Percentiles rank a stretch among this genome's conserved stretches.
These are phyloP conservation scores for Mycena pura DNA, from an alignment of 768 basidiomycete genomes.

Conservation along the genomic window DNA sequence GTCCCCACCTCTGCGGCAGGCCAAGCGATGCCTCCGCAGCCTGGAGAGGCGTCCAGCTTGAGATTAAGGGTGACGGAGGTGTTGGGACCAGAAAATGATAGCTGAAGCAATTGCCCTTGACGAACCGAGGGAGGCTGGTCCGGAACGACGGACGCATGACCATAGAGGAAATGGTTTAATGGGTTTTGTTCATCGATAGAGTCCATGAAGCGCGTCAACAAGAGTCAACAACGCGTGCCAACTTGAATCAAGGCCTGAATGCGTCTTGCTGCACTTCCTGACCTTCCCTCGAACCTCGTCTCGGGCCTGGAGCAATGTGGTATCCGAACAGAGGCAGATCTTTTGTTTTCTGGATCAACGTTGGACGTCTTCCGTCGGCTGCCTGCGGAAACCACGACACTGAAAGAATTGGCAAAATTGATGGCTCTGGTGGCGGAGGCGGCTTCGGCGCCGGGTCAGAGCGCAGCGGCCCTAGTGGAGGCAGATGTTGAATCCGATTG, in stretches of 20 bases:
- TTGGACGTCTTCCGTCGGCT: slow-evolving; percentile 59
- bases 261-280: slow-evolving; percentile 48
- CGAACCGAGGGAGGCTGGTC: slow-evolving; percentile 57
- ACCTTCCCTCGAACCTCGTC: slow-evolving; percentile 52
- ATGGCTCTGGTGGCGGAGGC: slow-evolving; percentile 47
- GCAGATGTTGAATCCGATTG: slow-evolving; percentile 27
- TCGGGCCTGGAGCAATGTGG: slow-evolving; percentile 52
- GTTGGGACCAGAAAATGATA: slow-evolving; percentile 45
- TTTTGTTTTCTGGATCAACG: slow-evolving; percentile 57
- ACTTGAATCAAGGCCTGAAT: slow-evolving; percentile 47
- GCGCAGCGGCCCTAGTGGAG: slow-evolving; percentile 39
- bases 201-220: slow-evolving; percentile 6
- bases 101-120: slow-evolving; percentile 50
- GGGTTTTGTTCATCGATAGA: slow-evolving; percentile 18
- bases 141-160: slow-evolving; percentile 51
- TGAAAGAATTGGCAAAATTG: slow-evolving; percentile 54
- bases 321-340: slow-evolving; percentile 63
- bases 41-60: slow-evolving; percentile 79
- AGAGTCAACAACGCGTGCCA: slow-evolving; percentile 3
- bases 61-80: slow-evolving; percentile 53
- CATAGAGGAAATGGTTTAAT: slow-evolving; percentile 10
- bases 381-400: slow-evolving; percentile 53
- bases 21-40: slow-evolving; percentile 94
- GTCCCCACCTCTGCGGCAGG: slow-evolving; percentile 81
- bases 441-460: slow-evolving; percentile 51